Base-by-base conservation (phyloP, 768 basidiomycete species). In the Pisolithus sp. region DNA sequence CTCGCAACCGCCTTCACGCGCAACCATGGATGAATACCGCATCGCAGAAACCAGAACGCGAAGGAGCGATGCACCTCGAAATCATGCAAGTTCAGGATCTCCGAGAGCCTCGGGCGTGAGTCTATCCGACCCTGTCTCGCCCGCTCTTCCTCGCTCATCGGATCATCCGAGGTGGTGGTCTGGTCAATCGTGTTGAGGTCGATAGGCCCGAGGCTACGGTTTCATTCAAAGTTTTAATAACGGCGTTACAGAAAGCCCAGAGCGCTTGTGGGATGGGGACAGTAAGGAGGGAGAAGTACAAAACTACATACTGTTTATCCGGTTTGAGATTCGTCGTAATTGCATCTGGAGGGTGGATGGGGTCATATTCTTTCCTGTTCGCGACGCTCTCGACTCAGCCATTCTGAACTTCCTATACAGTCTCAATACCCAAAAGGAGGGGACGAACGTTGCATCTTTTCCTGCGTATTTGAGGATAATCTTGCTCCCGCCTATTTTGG, bases 381-480 rank as follows among this genome's bases (percentile, higher is more conserved):
- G 13, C 26, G 40, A 21, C 46, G n/a, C 42, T 34, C 34, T 34
- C 34, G 34, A 26, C 8, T 49, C 5, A 18, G 18, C 15, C 38
- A 9, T 47, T 65, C 9, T 59, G 24, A 10, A 8, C 7, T 17
- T 10, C 5, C 15, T 13, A 17, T 12, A 23, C 12, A 6, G 26
- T 17, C 18, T 46, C 21, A 21, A 36, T 12, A 15, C 21, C 45
- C 7, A 23, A 23, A 28, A 46, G 15, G n/a, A 46, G 15, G n/a
- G 46, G 36, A 65, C 86, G 37, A 66, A 89, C 83, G 86, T 95
- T 30, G 90, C 90, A 64, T 93, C 93, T 63, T 85, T 87, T 23
- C 93, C 93, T 2, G 88, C 91, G 58, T 93, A 90, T 64, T 89
- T 89, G 49, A 94, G 65, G 45, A 94, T 86, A 59, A 93, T 89